phyloP scores from a whole-genome alignment of 2,329 filamentous ascomycete species.

The Aspergillus ibericus region DNA sequence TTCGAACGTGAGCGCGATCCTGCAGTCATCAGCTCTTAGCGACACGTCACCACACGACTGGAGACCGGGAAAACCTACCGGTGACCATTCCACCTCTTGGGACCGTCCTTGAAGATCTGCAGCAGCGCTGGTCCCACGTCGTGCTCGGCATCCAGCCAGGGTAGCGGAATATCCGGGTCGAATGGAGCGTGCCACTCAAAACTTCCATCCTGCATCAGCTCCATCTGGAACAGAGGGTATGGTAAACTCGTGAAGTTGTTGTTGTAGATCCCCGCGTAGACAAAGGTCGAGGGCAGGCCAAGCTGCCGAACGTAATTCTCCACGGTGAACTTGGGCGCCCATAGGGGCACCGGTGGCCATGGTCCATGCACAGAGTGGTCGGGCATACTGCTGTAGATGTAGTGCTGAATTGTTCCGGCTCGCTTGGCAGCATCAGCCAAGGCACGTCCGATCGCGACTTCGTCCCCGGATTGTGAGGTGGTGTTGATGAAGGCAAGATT shows the following conservation, averaged over 20 bases:
- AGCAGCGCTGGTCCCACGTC: slow-evolving; percentile 89
- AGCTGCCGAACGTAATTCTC: slow-evolving; percentile 87
- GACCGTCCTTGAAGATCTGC: slow-evolving; percentile 93
- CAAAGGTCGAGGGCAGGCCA: slow-evolving; percentile 81
- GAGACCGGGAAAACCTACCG: slow-evolving; percentile 50
- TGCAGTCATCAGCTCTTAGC: slow-evolving; percentile 33
- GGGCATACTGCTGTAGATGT: slow-evolving; percentile 96
- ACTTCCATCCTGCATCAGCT: slow-evolving; percentile 76
- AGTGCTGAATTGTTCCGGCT: slow-evolving; percentile 76
- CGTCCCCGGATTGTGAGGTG: slow-evolving; percentile 86
- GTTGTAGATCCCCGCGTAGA: slow-evolving; percentile 97
- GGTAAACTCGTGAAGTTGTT: slow-evolving; percentile 95
- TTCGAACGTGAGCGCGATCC: slow-evolving; percentile 88
- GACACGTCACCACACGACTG: background rate
- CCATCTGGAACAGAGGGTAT: slow-evolving; percentile 95
- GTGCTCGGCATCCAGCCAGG: slow-evolving; percentile 95
- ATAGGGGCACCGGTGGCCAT: slow-evolving; percentile 85
- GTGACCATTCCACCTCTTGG: slow-evolving; percentile 76
- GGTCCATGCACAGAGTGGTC: slow-evolving; percentile 81
- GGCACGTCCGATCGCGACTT: slow-evolving; percentile 82
- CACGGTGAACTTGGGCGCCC: slow-evolving; percentile 88
- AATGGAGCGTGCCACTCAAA: slow-evolving; percentile 95
- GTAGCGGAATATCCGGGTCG: slow-evolving; percentile 81
- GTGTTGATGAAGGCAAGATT: slow-evolving; percentile 97
- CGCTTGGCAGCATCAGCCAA: slow-evolving; percentile 86